A percentile compares a stretch with the other conserved stretches of the same genome.
Conservation (phyloP, 202 grass and related monocot species). For the Musa balbisiana region DNA sequence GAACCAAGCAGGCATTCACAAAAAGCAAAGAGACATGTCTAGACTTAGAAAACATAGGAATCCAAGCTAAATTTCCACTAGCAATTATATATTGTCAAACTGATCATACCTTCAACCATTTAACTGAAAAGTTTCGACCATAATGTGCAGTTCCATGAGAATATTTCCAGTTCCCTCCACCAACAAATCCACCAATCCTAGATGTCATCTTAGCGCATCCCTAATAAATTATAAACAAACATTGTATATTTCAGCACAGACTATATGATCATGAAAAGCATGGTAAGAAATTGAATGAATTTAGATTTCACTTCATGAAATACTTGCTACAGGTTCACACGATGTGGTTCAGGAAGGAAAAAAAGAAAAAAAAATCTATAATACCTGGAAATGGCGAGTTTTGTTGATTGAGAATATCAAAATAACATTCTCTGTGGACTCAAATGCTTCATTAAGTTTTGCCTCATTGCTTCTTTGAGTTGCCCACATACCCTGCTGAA, state of each 20-base stretch:
- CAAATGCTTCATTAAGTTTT: slow-evolving; percentile 99
- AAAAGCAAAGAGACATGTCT: not conserved
- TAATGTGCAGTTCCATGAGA: slow-evolving; percentile 93
- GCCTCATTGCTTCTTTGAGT: slow-evolving; percentile 97
- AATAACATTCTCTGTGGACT: slow-evolving; percentile 96
- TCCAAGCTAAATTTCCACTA: not conserved
- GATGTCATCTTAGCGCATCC: slow-evolving; percentile 99
- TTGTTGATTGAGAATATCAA: slow-evolving; percentile 96
- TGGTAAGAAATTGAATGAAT: slow-evolving; percentile 6
- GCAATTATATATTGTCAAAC: slow-evolving; percentile 1
- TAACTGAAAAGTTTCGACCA: slow-evolving; percentile 91
- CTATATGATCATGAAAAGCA: not conserved
- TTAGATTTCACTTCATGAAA: slow-evolving; percentile 5
- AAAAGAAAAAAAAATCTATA: not conserved
- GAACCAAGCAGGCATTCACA: not conserved
- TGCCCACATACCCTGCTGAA: slow-evolving; percentile 94
- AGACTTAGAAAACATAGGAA: not conserved
- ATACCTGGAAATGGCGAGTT: slow-evolving; percentile 95
- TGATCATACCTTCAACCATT: slow-evolving; percentile 87
- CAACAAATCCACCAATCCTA: slow-evolving; percentile 86
- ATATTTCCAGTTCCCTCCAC: slow-evolving; percentile 99
- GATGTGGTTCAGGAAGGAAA: not conserved
- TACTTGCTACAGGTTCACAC: not conserved
- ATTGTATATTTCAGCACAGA: slow-evolving; percentile 24
- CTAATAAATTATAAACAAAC: slow-evolving; percentile 35